Percentiles rank a stretch among this genome's conserved stretches.
phyloP scores from a whole-genome alignment of 148 eudicot genomes.

The Diospyros lotus region DNA sequence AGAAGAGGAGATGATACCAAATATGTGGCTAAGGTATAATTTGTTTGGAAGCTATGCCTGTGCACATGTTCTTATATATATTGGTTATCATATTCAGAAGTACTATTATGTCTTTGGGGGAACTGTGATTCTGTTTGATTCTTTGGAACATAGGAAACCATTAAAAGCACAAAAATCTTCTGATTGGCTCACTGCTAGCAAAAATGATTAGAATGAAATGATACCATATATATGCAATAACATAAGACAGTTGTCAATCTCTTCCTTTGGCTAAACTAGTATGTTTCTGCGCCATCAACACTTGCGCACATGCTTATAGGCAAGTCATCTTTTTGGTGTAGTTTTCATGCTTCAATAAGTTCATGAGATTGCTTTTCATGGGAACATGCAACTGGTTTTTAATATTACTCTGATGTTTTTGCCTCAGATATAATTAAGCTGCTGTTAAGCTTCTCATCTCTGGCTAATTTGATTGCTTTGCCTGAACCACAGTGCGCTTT shows the following conservation, averaged over 20 bases:
- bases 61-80: neutral
- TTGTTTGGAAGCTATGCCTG: slow-evolving; percentile 1
- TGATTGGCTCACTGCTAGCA: neutral
- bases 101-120: neutral
- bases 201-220: neutral
- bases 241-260: neutral
- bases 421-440: neutral
- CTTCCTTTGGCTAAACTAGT: neutral
- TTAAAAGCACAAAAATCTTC: neutral
- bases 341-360: neutral
- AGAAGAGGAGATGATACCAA: slow-evolving; percentile 96
- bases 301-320: neutral
- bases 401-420: neutral
- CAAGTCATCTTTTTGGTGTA: slow-evolving; percentile 1
- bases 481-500: neutral
- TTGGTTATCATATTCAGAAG: neutral
- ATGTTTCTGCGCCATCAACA: neutral
- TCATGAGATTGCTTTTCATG: neutral
- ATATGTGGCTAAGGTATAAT: slow-evolving; percentile 91
- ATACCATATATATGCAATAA: neutral
- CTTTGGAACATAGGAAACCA: neutral
- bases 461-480: neutral
- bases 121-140: neutral
- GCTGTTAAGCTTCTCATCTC: neutral
- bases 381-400: neutral